phyloP scores from a whole-genome alignment of 768 basidiomycete genomes.

The Boletus rubropictus region DNA sequence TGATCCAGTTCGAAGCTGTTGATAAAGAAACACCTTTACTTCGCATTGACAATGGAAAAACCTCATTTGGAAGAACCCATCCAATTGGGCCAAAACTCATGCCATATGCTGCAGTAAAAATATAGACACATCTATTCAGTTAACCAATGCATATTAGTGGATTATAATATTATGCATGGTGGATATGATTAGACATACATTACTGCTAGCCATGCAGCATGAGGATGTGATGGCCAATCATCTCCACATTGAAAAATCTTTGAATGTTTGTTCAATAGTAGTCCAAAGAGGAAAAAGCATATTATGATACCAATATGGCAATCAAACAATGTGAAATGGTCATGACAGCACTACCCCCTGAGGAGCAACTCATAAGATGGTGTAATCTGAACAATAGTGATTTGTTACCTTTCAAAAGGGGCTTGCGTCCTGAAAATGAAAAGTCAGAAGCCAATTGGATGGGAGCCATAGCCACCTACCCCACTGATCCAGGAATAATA shows the following conservation, averaged over 20 bases:
- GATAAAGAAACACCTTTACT: conserved; percentile 79
- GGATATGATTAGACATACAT: conserved; percentile 36
- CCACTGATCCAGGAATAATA: conserved; percentile 60
- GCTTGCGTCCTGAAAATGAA: conserved; percentile 49
- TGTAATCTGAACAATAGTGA: neutral
- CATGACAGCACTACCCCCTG: conserved; percentile 62
- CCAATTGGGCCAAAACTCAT: conserved; percentile 73
- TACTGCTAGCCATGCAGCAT: conserved; percentile 67
- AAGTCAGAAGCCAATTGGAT: neutral
- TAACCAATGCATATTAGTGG: neutral
- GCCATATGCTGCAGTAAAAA: conserved; percentile 74
- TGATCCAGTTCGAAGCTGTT: conserved; percentile 82
- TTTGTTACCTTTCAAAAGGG: conserved; percentile 48
- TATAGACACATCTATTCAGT: conserved; percentile 52
- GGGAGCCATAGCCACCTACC: conserved; percentile 34
- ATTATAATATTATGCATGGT: neutral
- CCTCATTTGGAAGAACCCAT: conserved; percentile 81
- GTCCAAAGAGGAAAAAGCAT: neutral
- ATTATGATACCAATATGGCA: conserved; percentile 48
- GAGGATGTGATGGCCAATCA: conserved; percentile 53
- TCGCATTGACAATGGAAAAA: conserved; percentile 73
- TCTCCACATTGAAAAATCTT: conserved; percentile 46
- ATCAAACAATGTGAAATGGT: conserved; percentile 57
- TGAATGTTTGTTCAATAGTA: neutral
- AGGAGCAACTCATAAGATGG: neutral